Evolutionary conservation across 2,329 filamentous ascomycete species (phyloP), one percentile per base, ranked within the genome.

Genomic region (Corniculantispora saksenae): DNA sequence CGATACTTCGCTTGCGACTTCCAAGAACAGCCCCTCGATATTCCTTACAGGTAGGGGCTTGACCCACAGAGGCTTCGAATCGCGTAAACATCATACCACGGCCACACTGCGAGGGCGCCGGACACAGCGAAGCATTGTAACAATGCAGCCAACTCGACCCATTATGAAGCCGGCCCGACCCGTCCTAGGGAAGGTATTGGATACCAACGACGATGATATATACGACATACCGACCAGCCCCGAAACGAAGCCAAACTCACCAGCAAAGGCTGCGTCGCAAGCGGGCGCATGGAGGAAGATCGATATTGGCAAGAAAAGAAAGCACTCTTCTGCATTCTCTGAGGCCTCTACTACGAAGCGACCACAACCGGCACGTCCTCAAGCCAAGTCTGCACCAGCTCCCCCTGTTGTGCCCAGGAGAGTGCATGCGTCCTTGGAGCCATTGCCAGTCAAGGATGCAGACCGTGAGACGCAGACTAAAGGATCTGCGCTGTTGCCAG

Each of bases 141-240:
- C 50, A 40, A 63, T 63, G 61, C 27, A 50, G 43, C 53, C 51
- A 21, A 27, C 53, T 40, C 35, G 27, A 27, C 29, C 48, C 2
- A n/a, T 40, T 19, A 13, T 19, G 32, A 53, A 50, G 23, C 48
- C 35, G 15, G 17, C 27, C 25, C 25, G n/a, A 43, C 27, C 40
- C 17, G 10, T 32, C 25, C 32, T 23, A 3, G 32, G 13, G 4
- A 45, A 6, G 43, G 43, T 21, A 27, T 50, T 32, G 17, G 53
- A 21, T 9, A 38, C 29, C 19, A 56, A 56, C n/a, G 61, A 64
- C 48, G 54, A 64, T 32, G 61, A 64, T 54, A 59, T 64, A 58
- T 64, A 64, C 61, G 47, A 66, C 21, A 38, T 66, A 54, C 60
- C 58, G 8, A 48, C 55, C 10, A 63, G 59, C 43, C 53, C 21